phyloP scores from a whole-genome alignment of 495 filamentous ascomycete genomes.

The Penicillium coffeae region DNA sequence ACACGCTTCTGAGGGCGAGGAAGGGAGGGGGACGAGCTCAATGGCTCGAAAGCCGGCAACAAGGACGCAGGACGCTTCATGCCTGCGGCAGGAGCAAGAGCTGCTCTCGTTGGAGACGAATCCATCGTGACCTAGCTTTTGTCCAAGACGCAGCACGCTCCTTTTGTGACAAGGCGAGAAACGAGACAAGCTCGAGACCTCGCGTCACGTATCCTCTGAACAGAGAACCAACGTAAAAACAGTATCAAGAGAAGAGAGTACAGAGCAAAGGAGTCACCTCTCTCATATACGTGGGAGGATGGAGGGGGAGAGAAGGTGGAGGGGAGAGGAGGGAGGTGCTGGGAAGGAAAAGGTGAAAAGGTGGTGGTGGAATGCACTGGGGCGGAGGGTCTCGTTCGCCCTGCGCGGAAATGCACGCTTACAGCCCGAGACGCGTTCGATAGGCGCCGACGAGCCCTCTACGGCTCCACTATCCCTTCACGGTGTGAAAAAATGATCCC shows the following conservation, averaged over 20 bases:
- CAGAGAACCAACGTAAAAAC: not conserved
- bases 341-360: conserved; percentile 35
- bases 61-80: conserved; percentile 78
- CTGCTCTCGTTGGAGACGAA: conserved; percentile 40
- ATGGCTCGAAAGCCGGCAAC: conserved; percentile 89
- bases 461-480: conserved; percentile 35
- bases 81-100: conserved; percentile 49
- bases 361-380: conserved; percentile 40
- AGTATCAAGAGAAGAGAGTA: conserved; percentile 2
- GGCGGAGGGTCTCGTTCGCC: conserved; percentile 36
- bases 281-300: conserved; percentile 13
- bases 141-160: conserved; percentile 12
- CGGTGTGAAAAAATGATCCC: not conserved
- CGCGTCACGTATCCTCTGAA: conserved; percentile 22
- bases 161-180: conserved; percentile 8
- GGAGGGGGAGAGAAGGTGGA: conserved; percentile 9
- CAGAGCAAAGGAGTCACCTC: not conserved
- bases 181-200: conserved; percentile 21
- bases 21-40: conserved; percentile 80
- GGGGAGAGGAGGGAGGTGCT: conserved; percentile 25
- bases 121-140: conserved; percentile 32
- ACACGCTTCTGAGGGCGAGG: conserved; percentile 70
- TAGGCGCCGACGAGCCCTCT: conserved; percentile 41
- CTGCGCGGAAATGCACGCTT: conserved; percentile 48
- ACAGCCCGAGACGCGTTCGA: conserved; percentile 48